phyloP scores from a whole-genome alignment of 495 filamentous ascomycete species.

The Oidiodendron maius region DNA sequence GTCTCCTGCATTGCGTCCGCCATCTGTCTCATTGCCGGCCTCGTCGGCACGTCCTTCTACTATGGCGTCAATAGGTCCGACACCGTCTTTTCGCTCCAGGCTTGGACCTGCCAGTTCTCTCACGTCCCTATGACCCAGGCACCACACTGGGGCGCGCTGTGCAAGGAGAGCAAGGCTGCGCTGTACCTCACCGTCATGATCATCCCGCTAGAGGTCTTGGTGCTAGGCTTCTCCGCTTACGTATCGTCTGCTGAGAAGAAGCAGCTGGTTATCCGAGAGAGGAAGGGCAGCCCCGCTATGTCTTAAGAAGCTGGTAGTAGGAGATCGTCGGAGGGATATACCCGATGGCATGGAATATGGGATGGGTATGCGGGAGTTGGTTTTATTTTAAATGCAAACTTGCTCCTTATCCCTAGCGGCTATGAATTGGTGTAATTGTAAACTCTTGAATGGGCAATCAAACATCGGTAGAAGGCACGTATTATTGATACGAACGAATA shows the following conservation, averaged over 20 bases:
- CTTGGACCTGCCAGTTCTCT: conserved; percentile 51
- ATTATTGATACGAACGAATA: too few species aligned
- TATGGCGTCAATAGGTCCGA: conserved; percentile 45
- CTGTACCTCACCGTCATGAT: conserved; percentile 45
- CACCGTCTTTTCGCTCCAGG: conserved; percentile 39
- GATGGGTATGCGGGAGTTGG: background rate
- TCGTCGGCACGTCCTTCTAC: conserved; percentile 46
- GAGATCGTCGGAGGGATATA: too few species aligned
- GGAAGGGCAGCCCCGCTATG: conserved; percentile 25
- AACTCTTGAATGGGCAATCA: too few species aligned
- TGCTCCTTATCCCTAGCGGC: too few species aligned
- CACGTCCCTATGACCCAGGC: conserved; percentile 34
- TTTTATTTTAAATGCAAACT: too few species aligned
- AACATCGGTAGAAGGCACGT: too few species aligned
- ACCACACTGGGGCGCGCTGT: conserved; percentile 44
- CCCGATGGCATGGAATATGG: background rate
- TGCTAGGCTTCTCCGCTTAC: conserved; percentile 33
- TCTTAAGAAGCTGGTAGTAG: conserved; percentile 11
- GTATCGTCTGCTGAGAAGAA: conserved; percentile 34
- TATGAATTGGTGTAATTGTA: too few species aligned
- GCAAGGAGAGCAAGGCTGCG: conserved; percentile 41
- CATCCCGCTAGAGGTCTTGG: conserved; percentile 42
- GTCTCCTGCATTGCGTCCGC: conserved; percentile 34
- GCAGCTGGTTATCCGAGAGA: conserved; percentile 7
- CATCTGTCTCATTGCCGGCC: conserved; percentile 35